Evolutionary conservation across 2,329 filamentous ascomycete genomes (phyloP), one percentile per base, ranked within the genome.

Genomic region (Ceratocystis papillata): DNA sequence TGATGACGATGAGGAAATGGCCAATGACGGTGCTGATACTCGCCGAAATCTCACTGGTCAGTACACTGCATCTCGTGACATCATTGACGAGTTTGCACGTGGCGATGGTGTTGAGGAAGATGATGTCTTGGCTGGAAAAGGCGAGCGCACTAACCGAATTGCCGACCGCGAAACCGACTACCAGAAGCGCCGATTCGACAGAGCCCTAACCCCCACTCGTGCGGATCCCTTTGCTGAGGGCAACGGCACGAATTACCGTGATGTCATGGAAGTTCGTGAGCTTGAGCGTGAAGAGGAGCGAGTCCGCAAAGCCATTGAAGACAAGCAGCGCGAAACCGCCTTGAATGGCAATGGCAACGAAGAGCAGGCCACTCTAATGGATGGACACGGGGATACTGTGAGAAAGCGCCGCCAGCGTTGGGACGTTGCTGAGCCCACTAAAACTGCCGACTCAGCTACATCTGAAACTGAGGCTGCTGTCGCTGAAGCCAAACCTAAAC

Each of bases 111-210:
- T 93, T 30, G 93, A 96, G 74, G 93, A 96, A 77, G 90, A 93
- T 67, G 95, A 99, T 72, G 87, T 93, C 5, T 80, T 99, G 69
- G 82, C 91, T 63, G 89, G 88, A 57, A 85, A 87, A 71, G 83
- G 84, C 71, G 94, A 97, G 79, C 89, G 93, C 77, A 89, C 90
- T 75, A 91, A 88, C 67, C 87, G 93, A 72, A 97, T 99, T 73
- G 81, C 87, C 68, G 93, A 95, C 74, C 88, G 94, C 72, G 93
- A 97, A 79, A 95, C 91, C 69, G 93, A 97, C 73, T 99, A 99
- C 75, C 95, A 99, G 77, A 96, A 96, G 78, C 89, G 92, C 70
- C 86, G 92, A 68, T 95, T 96, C 75, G 87, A 96, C 74, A 90
- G 94, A 69, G 86, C 84, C 64, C 80, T 97, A 69, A 94, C 90